Evolutionary conservation across 805 yeast genomes (phyloP), one percentile per base, ranked within the genome.

Genomic region (Ogataea philodendri): DNA sequence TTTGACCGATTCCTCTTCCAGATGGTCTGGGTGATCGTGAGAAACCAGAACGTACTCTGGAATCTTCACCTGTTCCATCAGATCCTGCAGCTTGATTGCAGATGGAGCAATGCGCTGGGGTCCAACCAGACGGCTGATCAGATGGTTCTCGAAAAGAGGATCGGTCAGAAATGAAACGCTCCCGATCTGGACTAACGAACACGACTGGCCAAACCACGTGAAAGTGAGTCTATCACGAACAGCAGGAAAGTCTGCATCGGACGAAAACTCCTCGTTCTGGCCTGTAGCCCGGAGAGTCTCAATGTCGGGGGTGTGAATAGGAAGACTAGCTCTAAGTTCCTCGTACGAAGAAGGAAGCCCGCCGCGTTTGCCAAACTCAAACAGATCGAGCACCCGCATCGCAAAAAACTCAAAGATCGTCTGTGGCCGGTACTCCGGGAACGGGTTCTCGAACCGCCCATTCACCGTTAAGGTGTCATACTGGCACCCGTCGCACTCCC

Each of bases 141-240:
- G 64, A 46, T 73, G 78, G 42, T 82, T 74, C 32, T 71, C 65
- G 50, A 90, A 81, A 20, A 88, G 63, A 1, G 97, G 97, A 57
- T 90, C 97, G 2, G 96, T 84, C 23, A 90, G 58, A 40, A 90
- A 69, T 41, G 80, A 83, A n/a, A 85, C 60, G 2, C 82, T 81
- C 4, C 82, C 71, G 2, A 87, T 58, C 51, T 84, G 87, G 4
- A 88, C 65, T 35, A 76, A 71, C 2, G 89, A 74, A 59, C 96
- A 88, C 39, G 93, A 82, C 57, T 90, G 97, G 4, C 97, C 97
- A 26, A 90, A 59, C 97, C 97, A 90, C 0, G 96, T 87, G 51
- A 82, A 74, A 2, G 83, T 68, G 48, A 84, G 42, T 47, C 82
- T 69, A 17, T 73, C 64, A 8, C 56, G 37, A 3, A 71, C 33